Base-by-base conservation (phyloP, 306 rosid genomes). In the Ammopiptanthus mongolicus region DNA sequence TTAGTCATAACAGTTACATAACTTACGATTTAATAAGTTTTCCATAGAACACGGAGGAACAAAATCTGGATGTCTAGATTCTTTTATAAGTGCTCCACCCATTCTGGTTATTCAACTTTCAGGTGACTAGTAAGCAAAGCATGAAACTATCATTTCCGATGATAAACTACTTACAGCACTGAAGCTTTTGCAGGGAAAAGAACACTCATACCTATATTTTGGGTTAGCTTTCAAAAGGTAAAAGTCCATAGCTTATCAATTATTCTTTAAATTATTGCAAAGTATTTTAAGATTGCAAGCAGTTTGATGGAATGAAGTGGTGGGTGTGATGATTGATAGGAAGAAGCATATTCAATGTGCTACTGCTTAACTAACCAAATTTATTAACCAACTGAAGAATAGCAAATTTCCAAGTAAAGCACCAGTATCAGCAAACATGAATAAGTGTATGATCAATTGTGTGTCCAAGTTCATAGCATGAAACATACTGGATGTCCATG, bases 401-500 rank as follows among this genome's bases (percentile, higher is more conserved):
- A 44, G 46, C 34, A 69, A 69, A 71, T 57, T 48, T 52, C 73
- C n/a, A 14, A 17, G 46, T 23, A 29, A 56, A 33, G 46, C 66
- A 70, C 57, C 53, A 33, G 47, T 60, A 66, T 33, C 62, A 65
- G 65, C 56, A 47, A 73, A 47, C 48, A 69, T 23, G 60, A 62
- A 76, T 77, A 55, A 33, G 66, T 39, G 66, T 22, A 41, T 64
- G 25, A 74, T 60, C 70, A 11, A 44, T 51, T 60, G 21, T 33
- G 60, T 15, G 51, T 44, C 15, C 17, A 3, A 12, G 3, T 48
- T 65, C 33, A 19, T 28, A 1, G 69, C 14, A 3, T 28, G 48
- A 78, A 46, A 63, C 60, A 5, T 87, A 93, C 97, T 80, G 86
- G 90, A 72, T 80, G 82, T 48, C 88, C 87, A 77, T 86, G 81